Evolutionary conservation across 371 early-diverging fungal species (phyloP).

Genomic region (Batkoa obscura): DNA sequence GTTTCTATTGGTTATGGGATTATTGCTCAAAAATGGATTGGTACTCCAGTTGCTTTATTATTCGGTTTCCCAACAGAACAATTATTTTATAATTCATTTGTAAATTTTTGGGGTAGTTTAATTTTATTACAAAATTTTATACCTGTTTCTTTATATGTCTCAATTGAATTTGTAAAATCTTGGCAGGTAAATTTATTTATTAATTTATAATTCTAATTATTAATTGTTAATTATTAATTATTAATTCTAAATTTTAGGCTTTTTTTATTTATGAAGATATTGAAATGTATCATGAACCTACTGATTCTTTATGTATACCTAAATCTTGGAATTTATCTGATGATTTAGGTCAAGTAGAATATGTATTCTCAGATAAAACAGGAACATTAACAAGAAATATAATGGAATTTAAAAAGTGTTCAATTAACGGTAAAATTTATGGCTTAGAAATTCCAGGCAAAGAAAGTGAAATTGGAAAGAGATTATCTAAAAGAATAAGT

Average conservation of each 20-base stretch:
- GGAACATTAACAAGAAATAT: slow-evolving; percentile 93
- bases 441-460: slow-evolving; percentile 66
- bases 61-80: slow-evolving; percentile 1
- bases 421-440: slow-evolving; percentile 58
- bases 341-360: slow-evolving; percentile 73
- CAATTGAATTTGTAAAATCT: slow-evolving; percentile 71
- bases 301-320: slow-evolving; percentile 46
- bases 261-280: slow-evolving; percentile 71
- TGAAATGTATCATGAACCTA: slow-evolving; percentile 60
- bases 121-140: slow-evolving; percentile 91
- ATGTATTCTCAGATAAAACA: slow-evolving; percentile 78
- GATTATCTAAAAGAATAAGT: slow-evolving; percentile 15
- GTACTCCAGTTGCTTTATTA: background rate
- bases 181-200: slow-evolving; percentile 56
- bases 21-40: slow-evolving; percentile 15
- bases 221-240: no score
- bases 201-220: slow-evolving; percentile 31
- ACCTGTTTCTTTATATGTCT: slow-evolving; percentile 92
- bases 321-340: slow-evolving; percentile 85
- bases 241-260: slow-evolving; percentile 44
- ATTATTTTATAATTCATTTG: slow-evolving; percentile 18
- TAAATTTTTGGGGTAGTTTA: slow-evolving; percentile 47
- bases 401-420: slow-evolving; percentile 82
- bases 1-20: slow-evolving; percentile 48
- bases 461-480: slow-evolving; percentile 35